Evolutionary conservation across 805 yeast species (phyloP).

Genomic region (Saturnispora dispora): DNA sequence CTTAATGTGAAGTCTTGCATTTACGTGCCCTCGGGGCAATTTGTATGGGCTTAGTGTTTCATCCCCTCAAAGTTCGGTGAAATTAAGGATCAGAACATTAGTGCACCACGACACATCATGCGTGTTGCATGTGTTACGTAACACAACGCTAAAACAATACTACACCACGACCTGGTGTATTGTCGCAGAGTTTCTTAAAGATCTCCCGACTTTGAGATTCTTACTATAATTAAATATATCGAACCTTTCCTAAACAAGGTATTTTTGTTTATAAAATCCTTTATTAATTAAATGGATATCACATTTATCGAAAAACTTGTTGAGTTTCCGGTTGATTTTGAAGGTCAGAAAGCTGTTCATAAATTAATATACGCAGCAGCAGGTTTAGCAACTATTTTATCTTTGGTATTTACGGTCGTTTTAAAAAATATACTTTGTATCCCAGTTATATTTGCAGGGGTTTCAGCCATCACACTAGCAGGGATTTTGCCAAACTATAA

Average conservation of each 20-base stretch:
- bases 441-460: slow-evolving; percentile 31
- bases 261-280: neutral
- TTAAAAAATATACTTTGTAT: slow-evolving; percentile 36
- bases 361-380: slow-evolving; percentile 21
- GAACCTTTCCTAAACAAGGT: neutral
- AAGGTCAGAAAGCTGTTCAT: slow-evolving; percentile 42
- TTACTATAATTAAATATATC: neutral
- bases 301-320: slow-evolving; percentile 19
- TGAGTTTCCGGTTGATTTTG: slow-evolving; percentile 35
- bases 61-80: neutral
- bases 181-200: neutral
- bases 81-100: neutral
- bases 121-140: neutral
- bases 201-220: neutral
- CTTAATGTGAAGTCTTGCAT: neutral
- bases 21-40: neutral
- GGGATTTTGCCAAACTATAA: slow-evolving; percentile 54
- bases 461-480: slow-evolving; percentile 27
- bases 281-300: slow-evolving; percentile 12
- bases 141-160: neutral
- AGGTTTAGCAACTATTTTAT: slow-evolving; percentile 27
- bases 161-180: neutral
- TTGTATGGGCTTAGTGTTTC: neutral
- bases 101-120: neutral
- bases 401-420: slow-evolving; percentile 41